A percentile compares a stretch with the other conserved stretches of the same genome.
These are phyloP conservation scores for Daldinia eschscholtzii DNA, from an alignment of 2,329 filamentous ascomycete genomes.

Conservation along the genomic window DNA sequence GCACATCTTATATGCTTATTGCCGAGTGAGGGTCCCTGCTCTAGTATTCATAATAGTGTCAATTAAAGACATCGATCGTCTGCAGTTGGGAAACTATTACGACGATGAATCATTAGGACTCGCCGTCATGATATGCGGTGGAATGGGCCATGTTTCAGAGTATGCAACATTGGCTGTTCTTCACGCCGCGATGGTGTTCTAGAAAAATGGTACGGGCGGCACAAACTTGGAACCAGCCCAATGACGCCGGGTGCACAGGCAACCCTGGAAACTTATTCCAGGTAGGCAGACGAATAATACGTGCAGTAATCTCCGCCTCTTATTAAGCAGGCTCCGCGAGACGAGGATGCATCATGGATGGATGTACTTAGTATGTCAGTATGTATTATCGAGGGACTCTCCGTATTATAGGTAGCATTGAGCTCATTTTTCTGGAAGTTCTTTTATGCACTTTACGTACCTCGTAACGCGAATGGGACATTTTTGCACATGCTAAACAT, in stretches of 20 bases:
- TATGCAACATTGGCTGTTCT: constrained; percentile 37
- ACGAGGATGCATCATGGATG: neutral
- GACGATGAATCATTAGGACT: constrained; percentile 21
- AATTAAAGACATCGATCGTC: constrained; percentile 11
- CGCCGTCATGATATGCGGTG: constrained; percentile 22
- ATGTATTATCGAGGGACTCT: constrained; percentile 27
- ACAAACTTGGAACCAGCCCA: neutral
- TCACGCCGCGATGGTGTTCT: constrained; percentile 40
- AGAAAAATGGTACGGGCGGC: constrained; percentile 31
- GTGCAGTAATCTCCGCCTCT: constrained; percentile 22
- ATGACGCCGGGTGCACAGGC: constrained; percentile 1
- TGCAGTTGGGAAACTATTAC: constrained; percentile 12
- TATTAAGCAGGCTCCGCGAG: constrained; percentile 16
- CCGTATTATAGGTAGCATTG: constrained; percentile 30
- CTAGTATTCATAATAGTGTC: constrained; percentile 1
- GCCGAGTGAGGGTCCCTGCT: constrained; percentile 8
- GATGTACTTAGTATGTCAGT: neutral
- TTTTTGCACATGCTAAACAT: constrained; percentile 18
- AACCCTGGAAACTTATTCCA: neutral
- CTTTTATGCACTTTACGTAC: constrained; percentile 21
- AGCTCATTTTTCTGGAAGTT: constrained; percentile 20
- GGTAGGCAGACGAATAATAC: constrained; percentile 8
- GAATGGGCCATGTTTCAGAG: constrained; percentile 41
- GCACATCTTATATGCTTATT: constrained; percentile 17
- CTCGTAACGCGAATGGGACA: constrained; percentile 15